phyloP scores from a whole-genome alignment of 2,329 filamentous ascomycete genomes.

The Colletotrichum aenigma region DNA sequence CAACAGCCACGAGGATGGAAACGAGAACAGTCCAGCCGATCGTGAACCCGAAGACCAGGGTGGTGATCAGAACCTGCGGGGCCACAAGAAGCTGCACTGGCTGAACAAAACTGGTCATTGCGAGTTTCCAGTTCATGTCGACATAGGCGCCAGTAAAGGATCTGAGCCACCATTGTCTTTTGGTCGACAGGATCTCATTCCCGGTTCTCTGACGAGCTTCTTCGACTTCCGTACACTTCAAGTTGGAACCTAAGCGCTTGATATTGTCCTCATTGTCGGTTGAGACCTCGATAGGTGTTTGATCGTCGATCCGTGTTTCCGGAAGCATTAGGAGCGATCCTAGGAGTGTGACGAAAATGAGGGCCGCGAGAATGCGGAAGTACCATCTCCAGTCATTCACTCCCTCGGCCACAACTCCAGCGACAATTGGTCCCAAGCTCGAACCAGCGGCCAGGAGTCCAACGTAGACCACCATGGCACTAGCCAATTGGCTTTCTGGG shows the following conservation, averaged over 20 bases:
- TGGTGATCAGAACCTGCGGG: constrained; percentile 8
- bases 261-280: neutral
- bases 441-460: constrained; percentile 23
- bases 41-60: constrained; percentile 11
- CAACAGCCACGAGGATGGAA: neutral
- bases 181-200: neutral
- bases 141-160: constrained; percentile 7
- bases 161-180: constrained; percentile 1
- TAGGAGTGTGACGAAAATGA: constrained; percentile 20
- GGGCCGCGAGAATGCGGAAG: constrained; percentile 16
- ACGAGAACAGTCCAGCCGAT: constrained; percentile 11
- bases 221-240: neutral
- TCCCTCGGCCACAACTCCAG: constrained; percentile 15
- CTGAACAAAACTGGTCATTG: neutral
- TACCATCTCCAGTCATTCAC: constrained; percentile 23
- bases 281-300: neutral
- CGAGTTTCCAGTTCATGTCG: constrained; percentile 9
- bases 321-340: constrained; percentile 22
- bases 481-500: constrained; percentile 18
- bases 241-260: neutral
- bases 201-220: neutral
- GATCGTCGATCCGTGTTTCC: constrained; percentile 14
- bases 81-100: neutral
- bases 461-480: constrained; percentile 27
- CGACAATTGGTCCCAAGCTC: constrained; percentile 22